Evolutionary conservation across 345 rosid genomes (phyloP), one percentile per base, ranked within the genome.

Genomic region (Gossypium australe): DNA sequence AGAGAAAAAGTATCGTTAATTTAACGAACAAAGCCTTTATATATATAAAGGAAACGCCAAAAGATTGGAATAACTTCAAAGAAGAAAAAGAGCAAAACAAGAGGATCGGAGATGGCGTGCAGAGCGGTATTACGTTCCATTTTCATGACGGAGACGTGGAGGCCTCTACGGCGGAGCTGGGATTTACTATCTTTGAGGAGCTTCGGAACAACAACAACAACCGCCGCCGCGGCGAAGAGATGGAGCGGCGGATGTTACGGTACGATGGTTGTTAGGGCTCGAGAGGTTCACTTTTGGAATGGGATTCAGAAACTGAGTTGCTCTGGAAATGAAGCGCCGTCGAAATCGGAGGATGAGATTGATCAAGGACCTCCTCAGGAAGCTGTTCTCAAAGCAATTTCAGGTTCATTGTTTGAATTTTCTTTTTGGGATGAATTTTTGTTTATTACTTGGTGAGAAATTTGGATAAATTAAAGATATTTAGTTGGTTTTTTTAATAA

Each of bases 361-460:
- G 65, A 87, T 57, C 88, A 87, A 74, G 89, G 82, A 0, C 90
- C 92, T 9, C 92, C 94, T 56, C 94, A 91, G 72, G 99, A 95
- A 85, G 98, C 98, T 57, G 89, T 95, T 72, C 94, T 95, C 60
- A 95, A 89, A 79, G 98, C 96, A 68, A 92, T 95, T 81, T 92
- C 99, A 83, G 98, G 99, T 94, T 62, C 3, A 2, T 11, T 29
- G 27, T 60, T 14, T 29, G 20, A 12, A 14, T 14, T 1, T 16
- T 16, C 16, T 38, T 38, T 45, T 17, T 38, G 12, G 13, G 48
- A 38, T 17, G 51, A 16, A 68, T 16, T 48, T 13, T 45, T 44
- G n/a, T 22, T 13, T 11, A 20, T 45, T 24, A 45, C 38, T 47
- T 67, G 57, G 27, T 67, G 18, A 24, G 38, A 66, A 48, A 11